phyloP scores from a whole-genome alignment of 208 protist genomes.

The Naegleria gruberi region DNA sequence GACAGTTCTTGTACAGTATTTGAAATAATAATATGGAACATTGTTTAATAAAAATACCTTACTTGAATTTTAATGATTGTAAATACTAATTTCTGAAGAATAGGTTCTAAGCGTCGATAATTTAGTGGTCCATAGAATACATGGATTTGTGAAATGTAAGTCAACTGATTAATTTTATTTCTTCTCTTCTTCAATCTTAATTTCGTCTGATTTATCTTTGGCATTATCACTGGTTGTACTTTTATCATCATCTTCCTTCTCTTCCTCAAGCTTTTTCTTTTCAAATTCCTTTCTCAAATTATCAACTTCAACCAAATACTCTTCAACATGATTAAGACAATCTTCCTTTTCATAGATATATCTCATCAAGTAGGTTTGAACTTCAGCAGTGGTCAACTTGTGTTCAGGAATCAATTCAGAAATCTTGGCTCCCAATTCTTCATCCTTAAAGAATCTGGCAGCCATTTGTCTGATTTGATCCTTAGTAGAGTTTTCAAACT shows the following conservation, averaged over 20 bases:
- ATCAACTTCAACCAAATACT: background rate
- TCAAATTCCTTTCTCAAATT: background rate
- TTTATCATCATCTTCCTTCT: background rate
- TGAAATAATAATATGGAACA: no score
- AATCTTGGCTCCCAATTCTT: background rate
- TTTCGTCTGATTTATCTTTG: no score
- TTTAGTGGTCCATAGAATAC: no score
- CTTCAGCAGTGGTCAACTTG: background rate
- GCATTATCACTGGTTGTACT: no score
- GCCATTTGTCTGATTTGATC: constrained; percentile 69
- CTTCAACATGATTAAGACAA: background rate
- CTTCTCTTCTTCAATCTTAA: no score
- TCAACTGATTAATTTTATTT: no score
- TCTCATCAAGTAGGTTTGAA: background rate
- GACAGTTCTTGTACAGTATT: no score
- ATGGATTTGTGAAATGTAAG: no score
- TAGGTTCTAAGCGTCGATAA: no score
- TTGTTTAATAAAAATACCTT: no score
- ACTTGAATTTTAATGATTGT: no score
- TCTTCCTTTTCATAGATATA: background rate
- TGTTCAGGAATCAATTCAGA: background rate
- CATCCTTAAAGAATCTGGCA: constrained; percentile 58
- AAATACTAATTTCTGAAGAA: no score
- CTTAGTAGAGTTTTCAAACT: constrained; percentile 59
- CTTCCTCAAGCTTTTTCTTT: background rate